Base-by-base conservation (phyloP, 169 alveolate species). In the Eimeria necatrix region DNA sequence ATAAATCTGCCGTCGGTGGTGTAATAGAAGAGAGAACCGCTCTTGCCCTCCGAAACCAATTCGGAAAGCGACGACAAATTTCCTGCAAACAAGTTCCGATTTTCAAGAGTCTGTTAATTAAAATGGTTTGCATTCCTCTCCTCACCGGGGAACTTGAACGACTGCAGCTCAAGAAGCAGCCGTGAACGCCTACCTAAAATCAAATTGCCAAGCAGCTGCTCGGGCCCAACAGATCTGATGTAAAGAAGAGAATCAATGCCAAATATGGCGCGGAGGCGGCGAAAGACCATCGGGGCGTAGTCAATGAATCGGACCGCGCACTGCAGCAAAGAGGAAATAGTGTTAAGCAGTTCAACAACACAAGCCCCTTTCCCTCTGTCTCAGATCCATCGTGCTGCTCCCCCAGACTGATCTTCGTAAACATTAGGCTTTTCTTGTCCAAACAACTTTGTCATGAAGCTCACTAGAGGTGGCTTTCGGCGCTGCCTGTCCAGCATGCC, bases 1-100 rank as follows among this genome's bases (percentile, higher is more conserved):
- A 96, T 73, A 83, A 92, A 96, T 73, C 88, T 70, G 10, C 96
- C 96, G 68, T 96, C 97, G 22, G 99, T 97, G 0, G 99, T 98
- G 95, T 98, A 99, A 96, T 99, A 99, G 95, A 99, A 99, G 91
- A 99, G 98, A 14, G 99, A 97, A 16, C 99, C 99, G 94, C 99
- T 97, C 93, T 98, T 98, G 16, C 99, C 99, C 93, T 99, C 99
- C 10, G 99, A 97, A 71, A 98, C 97, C 76, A 98, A 96, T 95
- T 98, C 99, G 60, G 99, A 97, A 76, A 99, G 97, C 6, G 99
- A 98, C 73, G 99, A 97, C 71, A 99, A 97, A 94, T 99, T 99
- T n/a, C 99, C 99, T 94, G 98, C 97, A n/a, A 98, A 10, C 24
- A 20, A 26, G 41, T 10, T 4, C 46, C 64, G 68, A 56, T 3